Percentiles rank a stretch among this genome's conserved stretches.
Evolutionary conservation across 139 green algal species (phyloP).

Genomic region (Micractinium conductrix): DNA sequence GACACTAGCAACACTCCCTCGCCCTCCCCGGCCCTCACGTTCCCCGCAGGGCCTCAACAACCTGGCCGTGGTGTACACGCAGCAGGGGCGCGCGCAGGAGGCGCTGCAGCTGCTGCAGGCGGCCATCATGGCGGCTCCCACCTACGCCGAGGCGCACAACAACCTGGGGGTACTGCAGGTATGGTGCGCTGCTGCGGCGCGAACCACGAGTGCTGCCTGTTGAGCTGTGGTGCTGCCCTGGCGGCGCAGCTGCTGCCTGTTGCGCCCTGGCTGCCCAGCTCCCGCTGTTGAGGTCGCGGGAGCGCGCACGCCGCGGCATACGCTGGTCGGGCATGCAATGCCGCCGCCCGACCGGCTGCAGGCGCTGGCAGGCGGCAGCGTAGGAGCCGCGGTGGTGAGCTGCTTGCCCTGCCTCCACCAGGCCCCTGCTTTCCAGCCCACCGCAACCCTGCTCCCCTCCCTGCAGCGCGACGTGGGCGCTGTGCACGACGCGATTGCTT

Average conservation of each 20-base stretch:
- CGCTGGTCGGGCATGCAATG: too few species aligned
- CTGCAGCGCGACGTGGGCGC: conserved; percentile 73
- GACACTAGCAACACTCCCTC: too few species aligned
- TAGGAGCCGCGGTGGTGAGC: too few species aligned
- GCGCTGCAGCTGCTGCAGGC: conserved; percentile 85
- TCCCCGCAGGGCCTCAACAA: conserved; percentile 90
- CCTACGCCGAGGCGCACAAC: conserved; percentile 85
- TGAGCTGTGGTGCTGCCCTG: neutral
- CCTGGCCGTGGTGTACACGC: conserved; percentile 92
- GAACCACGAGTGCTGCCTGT: neutral
- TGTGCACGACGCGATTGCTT: conserved; percentile 65
- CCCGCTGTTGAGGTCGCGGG: too few species aligned
- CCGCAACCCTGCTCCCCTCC: neutral
- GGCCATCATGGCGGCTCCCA: conserved; percentile 73
- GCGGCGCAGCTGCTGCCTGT: too few species aligned
- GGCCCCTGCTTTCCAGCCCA: neutral
- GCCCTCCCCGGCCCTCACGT: too few species aligned
- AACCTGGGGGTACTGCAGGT: conserved; percentile 87
- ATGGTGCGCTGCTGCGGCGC: neutral
- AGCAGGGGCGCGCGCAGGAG: conserved; percentile 72
- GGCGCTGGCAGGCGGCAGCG: too few species aligned
- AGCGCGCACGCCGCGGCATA: too few species aligned
- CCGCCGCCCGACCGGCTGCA: too few species aligned
- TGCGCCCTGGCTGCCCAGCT: too few species aligned
- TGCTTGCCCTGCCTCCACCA: too few species aligned